A percentile compares a stretch with the other conserved stretches of the same genome.
phyloP scores from a whole-genome alignment of 495 filamentous ascomycete species.

The Aspergillus wentii region DNA sequence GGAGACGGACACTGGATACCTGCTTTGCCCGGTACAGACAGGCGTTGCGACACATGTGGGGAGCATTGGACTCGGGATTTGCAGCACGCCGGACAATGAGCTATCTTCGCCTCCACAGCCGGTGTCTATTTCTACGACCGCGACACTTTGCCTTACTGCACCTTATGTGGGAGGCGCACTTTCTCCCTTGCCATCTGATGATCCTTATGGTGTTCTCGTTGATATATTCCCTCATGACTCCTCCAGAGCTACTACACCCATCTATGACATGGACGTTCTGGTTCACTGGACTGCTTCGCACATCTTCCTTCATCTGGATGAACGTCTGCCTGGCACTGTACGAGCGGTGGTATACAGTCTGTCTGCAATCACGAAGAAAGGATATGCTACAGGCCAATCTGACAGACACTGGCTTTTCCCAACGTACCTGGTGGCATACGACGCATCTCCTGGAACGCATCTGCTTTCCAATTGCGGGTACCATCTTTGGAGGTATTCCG shows the following conservation, averaged over 20 bases:
- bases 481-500: conserved; percentile 57
- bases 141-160: conserved; percentile 44
- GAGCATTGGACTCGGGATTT: conserved; percentile 60
- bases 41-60: conserved; percentile 69
- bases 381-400: conserved; percentile 61
- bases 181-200: conserved; percentile 58
- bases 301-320: conserved; percentile 54
- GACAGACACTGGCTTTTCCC: conserved; percentile 55
- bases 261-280: conserved; percentile 48
- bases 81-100: conserved; percentile 32
- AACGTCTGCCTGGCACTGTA: conserved; percentile 56
- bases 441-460: conserved; percentile 49
- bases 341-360: conserved; percentile 55
- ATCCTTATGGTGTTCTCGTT: conserved; percentile 56
- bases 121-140: conserved; percentile 19
- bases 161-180: conserved; percentile 65
- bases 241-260: conserved; percentile 41
- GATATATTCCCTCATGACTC: conserved; percentile 45
- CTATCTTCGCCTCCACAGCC: conserved; percentile 18
- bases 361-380: conserved; percentile 47
- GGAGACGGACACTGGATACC: conserved; percentile 44
- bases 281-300: conserved; percentile 52
- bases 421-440: conserved; percentile 41
- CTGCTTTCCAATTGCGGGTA: conserved; percentile 56
- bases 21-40: conserved; percentile 59